Conservation (phyloP, 176 grass and related monocot genomes). For the Cenchrus americanus region DNA sequence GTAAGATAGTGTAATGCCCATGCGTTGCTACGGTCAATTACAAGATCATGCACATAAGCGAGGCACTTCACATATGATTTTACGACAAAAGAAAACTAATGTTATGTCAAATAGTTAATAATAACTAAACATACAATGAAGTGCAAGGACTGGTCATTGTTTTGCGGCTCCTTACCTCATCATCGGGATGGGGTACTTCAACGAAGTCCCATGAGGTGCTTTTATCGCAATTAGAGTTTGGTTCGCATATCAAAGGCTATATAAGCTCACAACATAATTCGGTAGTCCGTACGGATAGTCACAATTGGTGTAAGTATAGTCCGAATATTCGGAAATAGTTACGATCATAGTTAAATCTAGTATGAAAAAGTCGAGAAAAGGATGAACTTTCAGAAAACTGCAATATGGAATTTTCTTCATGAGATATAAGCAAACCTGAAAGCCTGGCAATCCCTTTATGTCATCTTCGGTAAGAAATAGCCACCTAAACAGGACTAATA, state of each 20-base stretch:
- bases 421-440: slow-evolving; percentile 65
- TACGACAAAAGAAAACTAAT: too few species aligned
- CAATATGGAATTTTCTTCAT: slow-evolving; percentile 4
- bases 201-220: slow-evolving; percentile 89
- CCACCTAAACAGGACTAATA: too few species aligned
- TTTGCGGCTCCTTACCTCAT: slow-evolving; percentile 60
- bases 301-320: not conserved
- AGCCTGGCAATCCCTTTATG: slow-evolving; percentile 79
- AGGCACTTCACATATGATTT: too few species aligned
- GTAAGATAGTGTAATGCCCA: too few species aligned
- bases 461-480: too few species aligned
- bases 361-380: slow-evolving; percentile 24
- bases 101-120: slow-evolving; percentile 23
- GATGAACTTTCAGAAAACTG: slow-evolving; percentile 12
- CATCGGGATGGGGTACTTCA: slow-evolving; percentile 91
- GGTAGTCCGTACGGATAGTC: not conserved
- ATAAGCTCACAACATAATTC: slow-evolving; percentile 41
- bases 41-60: too few species aligned
- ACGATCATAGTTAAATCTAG: not conserved
- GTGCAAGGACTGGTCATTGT: slow-evolving; percentile 16
- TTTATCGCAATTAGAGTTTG: slow-evolving; percentile 88
- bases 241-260: slow-evolving; percentile 58
- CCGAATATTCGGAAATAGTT: slow-evolving; percentile 26
- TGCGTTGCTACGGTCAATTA: too few species aligned
- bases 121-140: slow-evolving; percentile 4